Percentiles rank a stretch among this genome's conserved stretches.
Conservation (phyloP, 2,329 filamentous ascomycete genomes). For the Coniochaeta sp. region DNA sequence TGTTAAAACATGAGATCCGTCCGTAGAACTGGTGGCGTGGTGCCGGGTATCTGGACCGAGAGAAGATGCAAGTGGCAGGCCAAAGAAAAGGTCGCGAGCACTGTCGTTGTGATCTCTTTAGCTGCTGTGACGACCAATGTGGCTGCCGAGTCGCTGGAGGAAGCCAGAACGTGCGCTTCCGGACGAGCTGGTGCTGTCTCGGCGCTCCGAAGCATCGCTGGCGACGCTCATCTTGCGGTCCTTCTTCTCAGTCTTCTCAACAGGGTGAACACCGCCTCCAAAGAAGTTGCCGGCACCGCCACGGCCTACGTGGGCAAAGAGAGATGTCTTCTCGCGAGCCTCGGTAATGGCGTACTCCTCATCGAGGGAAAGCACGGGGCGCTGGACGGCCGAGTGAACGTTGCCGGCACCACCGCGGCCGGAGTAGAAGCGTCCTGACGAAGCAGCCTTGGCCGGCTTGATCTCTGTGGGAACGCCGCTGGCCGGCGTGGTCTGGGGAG, state of each 20-base stretch:
- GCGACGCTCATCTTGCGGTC: constrained; percentile 13
- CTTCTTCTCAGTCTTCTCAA: constrained; percentile 3
- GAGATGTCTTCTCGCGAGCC: constrained; percentile 41
- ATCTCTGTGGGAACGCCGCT: constrained; percentile 43
- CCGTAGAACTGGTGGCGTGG: background rate
- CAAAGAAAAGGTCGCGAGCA: background rate
- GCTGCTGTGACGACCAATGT: background rate
- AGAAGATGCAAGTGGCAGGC: background rate
- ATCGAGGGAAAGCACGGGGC: constrained; percentile 57
- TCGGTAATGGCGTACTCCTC: constrained; percentile 54
- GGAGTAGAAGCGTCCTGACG: constrained; percentile 49
- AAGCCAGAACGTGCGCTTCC: constrained; percentile 19
- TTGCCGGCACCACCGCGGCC: constrained; percentile 64
- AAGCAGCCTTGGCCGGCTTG: constrained; percentile 27
- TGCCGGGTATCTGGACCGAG: background rate
- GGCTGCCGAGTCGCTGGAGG: background rate
- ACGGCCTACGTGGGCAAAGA: constrained; percentile 53
- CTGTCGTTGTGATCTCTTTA: background rate
- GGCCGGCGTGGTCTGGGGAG: constrained; percentile 33
- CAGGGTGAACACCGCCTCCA: constrained; percentile 9
- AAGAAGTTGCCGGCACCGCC: constrained; percentile 56
- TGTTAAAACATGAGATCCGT: background rate
- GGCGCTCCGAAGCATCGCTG: constrained; percentile 7
- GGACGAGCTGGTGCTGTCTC: constrained; percentile 9
- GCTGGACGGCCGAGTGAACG: constrained; percentile 42